Evolutionary conservation across 2,329 filamentous ascomycete species (phyloP), one percentile per base, ranked within the genome.

Genomic region (Exophiala calicioides): DNA sequence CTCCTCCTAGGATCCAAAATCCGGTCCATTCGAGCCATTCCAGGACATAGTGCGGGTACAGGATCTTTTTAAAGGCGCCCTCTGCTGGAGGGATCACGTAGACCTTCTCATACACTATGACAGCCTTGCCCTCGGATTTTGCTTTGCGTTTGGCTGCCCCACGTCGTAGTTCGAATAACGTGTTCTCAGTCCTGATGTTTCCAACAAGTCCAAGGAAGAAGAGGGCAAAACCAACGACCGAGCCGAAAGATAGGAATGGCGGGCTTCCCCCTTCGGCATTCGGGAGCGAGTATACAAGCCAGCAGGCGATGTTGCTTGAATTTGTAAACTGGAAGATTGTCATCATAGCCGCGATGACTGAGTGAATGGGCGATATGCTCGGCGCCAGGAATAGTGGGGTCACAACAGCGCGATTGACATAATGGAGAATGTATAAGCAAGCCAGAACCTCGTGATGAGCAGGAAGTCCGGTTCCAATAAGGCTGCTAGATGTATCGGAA

Each of bases 11-110:
- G 20, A 95, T 79, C 74, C 85, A 90, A 66, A 90, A 98, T 0
- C 93, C 93, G 3, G 79, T 67, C 93, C 93, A 98, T 75, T 98
- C 93, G 42, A 95, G 66, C 93, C 93, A 98, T 71, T 98, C 93
- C 63, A 85, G 86, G n/a, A 95, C 75, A 67, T 96, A 98, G 66
- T 98, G 93, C 57, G 93, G 90, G 67, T 85, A 95, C 49, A 97
- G 76, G 63, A 95, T 80, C 60, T 83, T 85, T 56, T 78, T 76
- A 69, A 97, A 98, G 7, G 39, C 13, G 1, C 90, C 90, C 39
- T 85, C 85, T 62, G 88, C 75, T 0, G 93, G 69, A n/a, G 71
- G 93, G 41, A 98, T 80, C 70, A 87, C 82, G 66, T 97, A 97
- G 52, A 94, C 80, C 70, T 93, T 95, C 34, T 86, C 79, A 52